Percentiles rank a stretch among this genome's conserved stretches.
These are phyloP conservation scores for Umbilicaria muhlenbergii DNA, from an alignment of 495 filamentous ascomycete genomes.

Conservation along the genomic window DNA sequence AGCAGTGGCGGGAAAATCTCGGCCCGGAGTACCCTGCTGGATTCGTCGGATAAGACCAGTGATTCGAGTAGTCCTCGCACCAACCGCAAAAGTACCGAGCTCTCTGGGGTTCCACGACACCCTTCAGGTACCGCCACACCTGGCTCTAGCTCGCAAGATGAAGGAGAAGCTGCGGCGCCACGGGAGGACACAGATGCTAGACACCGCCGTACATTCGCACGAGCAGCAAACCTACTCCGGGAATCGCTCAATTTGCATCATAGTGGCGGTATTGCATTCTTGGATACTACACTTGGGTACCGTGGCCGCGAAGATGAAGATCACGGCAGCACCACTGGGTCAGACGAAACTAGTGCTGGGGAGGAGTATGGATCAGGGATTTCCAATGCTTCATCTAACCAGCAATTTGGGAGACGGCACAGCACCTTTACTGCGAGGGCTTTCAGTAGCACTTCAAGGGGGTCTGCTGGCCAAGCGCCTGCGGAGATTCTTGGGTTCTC, in stretches of 20 bases:
- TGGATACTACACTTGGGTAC: constrained; percentile 18
- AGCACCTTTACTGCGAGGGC: no score
- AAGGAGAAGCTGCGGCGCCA: constrained; percentile 2
- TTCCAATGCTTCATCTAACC: not conserved
- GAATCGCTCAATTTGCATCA: constrained; percentile 36
- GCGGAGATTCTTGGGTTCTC: constrained; percentile 13
- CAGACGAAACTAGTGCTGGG: not conserved
- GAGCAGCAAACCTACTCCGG: constrained; percentile 40
- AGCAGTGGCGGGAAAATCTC: no score
- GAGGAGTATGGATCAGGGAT: not conserved
- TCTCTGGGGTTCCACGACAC: not conserved
- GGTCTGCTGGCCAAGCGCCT: not conserved
- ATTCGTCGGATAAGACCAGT: no score
- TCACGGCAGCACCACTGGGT: not conserved
- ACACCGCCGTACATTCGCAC: constrained; percentile 32
- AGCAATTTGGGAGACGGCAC: not conserved
- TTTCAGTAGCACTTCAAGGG: no score
- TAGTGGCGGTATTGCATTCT: constrained; percentile 38
- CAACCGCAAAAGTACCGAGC: no score
- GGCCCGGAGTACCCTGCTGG: no score
- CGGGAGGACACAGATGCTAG: constrained; percentile 5
- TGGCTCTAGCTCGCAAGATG: constrained; percentile 6
- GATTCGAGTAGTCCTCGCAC: no score
- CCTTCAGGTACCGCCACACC: not conserved
- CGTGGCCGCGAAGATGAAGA: not conserved